Percentiles rank a stretch among this genome's conserved stretches.
Evolutionary conservation across 176 grass and related monocot species (phyloP).

Genomic region (Aegilops bicornis): DNA sequence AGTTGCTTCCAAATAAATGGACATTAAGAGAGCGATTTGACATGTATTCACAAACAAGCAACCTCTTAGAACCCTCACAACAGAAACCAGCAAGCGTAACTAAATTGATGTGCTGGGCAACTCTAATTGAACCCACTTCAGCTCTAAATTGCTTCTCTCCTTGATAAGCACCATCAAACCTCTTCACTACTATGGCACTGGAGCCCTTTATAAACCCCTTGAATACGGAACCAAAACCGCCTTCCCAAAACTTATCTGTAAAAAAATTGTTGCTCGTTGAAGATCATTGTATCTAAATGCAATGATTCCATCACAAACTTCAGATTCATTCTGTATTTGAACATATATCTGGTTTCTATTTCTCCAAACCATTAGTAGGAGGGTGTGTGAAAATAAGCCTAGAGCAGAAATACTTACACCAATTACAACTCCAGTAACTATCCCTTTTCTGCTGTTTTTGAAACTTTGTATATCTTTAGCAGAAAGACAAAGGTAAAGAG

Average conservation of each 20-base stretch:
- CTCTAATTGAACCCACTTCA: no score
- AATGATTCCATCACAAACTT: slow-evolving; percentile 6
- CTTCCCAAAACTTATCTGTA: slow-evolving; percentile 46
- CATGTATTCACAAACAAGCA: no score
- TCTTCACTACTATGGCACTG: slow-evolving; percentile 52
- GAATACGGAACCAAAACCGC: slow-evolving; percentile 58
- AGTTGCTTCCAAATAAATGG: no score
- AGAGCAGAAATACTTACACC: slow-evolving; percentile 3
- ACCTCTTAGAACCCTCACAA: no score
- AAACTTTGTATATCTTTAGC: slow-evolving; percentile 21
- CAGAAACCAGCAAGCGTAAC: no score
- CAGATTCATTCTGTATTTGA: not conserved
- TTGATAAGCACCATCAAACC: slow-evolving; percentile 10
- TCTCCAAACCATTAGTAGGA: slow-evolving; percentile 22
- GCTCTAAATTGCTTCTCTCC: no score
- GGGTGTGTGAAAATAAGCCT: slow-evolving; percentile 2
- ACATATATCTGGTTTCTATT: not conserved
- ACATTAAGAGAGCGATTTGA: no score
- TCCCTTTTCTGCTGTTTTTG: not conserved
- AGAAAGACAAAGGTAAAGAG: not conserved
- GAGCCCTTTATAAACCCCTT: slow-evolving; percentile 42
- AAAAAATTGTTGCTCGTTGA: slow-evolving; percentile 46
- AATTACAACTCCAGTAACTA: not conserved
- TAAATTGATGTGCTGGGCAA: no score
- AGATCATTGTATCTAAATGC: slow-evolving; percentile 42